phyloP scores from a whole-genome alignment of 1,284 basidiomycete species.

The Trichosporon sp. region DNA sequence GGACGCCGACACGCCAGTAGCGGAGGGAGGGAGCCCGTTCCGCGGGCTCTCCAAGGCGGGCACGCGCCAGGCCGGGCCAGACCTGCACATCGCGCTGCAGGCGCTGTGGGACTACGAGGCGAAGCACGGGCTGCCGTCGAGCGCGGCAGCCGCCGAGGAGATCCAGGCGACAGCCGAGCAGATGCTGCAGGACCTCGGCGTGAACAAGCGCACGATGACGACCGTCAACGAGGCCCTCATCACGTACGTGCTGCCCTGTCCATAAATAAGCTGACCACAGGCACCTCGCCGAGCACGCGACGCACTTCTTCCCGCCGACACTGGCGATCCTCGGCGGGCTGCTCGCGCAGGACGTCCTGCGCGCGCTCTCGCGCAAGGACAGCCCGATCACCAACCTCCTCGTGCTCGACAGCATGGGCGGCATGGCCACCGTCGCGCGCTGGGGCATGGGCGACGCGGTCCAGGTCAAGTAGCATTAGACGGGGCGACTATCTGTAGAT shows the following conservation, averaged over 20 bases:
- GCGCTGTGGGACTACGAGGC: conserved; percentile 80
- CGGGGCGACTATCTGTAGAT: neutral
- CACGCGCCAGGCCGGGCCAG: conserved; percentile 72
- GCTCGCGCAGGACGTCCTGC: conserved; percentile 89
- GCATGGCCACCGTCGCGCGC: conserved; percentile 36
- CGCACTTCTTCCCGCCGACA: conserved; percentile 80
- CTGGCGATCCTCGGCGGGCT: conserved; percentile 91
- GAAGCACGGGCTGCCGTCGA: conserved; percentile 59
- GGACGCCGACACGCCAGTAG: conserved; percentile 17
- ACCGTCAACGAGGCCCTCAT: conserved; percentile 56
- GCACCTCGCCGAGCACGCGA: conserved; percentile 62
- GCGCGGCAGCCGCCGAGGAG: conserved; percentile 54
- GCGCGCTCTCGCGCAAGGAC: conserved; percentile 82
- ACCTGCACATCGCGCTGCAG: conserved; percentile 64
- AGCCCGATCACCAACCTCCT: conserved; percentile 89
- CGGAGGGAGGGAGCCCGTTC: conserved; percentile 57
- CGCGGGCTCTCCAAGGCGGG: conserved; percentile 62
- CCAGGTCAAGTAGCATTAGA: neutral
- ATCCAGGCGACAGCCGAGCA: conserved; percentile 60
- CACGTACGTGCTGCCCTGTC: conserved; percentile 24
- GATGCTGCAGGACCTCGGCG: conserved; percentile 60
- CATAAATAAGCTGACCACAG: conserved; percentile 45
- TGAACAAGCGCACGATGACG: conserved; percentile 61
- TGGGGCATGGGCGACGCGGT: conserved; percentile 34
- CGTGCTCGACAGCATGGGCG: conserved; percentile 73